phyloP scores from a whole-genome alignment of 331 rosid species.

The Telfairia occidentalis region DNA sequence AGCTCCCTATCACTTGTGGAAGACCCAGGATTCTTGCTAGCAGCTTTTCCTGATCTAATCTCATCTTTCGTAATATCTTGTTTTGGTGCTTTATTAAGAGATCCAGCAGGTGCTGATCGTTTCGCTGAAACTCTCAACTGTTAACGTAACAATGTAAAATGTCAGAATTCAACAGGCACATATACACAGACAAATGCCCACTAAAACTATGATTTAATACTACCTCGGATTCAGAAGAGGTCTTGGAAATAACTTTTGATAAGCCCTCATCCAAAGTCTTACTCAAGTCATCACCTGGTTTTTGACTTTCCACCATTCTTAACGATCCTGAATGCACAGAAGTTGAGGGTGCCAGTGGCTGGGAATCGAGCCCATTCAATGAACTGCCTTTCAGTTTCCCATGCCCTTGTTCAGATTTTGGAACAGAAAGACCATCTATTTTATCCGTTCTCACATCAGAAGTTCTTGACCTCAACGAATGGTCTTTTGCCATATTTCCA shows the following conservation, averaged over 20 bases:
- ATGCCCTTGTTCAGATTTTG: constrained; percentile 63
- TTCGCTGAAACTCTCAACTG: constrained; percentile 60
- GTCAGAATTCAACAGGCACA: constrained; percentile 8
- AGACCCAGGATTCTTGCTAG: constrained; percentile 44
- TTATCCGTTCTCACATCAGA: constrained; percentile 51
- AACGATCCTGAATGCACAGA: constrained; percentile 45
- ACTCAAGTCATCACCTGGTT: constrained; percentile 52
- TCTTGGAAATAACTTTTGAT: constrained; percentile 34
- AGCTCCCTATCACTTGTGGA: constrained; percentile 49
- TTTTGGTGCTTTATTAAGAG: constrained; percentile 50
- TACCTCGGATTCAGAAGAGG: constrained; percentile 62
- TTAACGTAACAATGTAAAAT: constrained; percentile 21
- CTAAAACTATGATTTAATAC: not conserved
- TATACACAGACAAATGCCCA: not conserved
- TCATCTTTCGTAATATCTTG: constrained; percentile 79
- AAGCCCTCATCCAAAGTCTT: constrained; percentile 48
- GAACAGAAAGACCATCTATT: constrained; percentile 28
- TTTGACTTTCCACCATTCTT: constrained; percentile 56
- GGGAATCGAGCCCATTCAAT: constrained; percentile 60
- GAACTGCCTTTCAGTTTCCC: constrained; percentile 46
- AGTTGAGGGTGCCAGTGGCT: constrained; percentile 35
- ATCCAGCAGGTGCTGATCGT: constrained; percentile 47
- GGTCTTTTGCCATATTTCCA: constrained; percentile 48
- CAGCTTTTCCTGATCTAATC: constrained; percentile 61
- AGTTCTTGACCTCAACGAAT: constrained; percentile 33